Base-by-base conservation (phyloP, 2,329 filamentous ascomycete genomes). In the Aspergillus novofumigatus region DNA sequence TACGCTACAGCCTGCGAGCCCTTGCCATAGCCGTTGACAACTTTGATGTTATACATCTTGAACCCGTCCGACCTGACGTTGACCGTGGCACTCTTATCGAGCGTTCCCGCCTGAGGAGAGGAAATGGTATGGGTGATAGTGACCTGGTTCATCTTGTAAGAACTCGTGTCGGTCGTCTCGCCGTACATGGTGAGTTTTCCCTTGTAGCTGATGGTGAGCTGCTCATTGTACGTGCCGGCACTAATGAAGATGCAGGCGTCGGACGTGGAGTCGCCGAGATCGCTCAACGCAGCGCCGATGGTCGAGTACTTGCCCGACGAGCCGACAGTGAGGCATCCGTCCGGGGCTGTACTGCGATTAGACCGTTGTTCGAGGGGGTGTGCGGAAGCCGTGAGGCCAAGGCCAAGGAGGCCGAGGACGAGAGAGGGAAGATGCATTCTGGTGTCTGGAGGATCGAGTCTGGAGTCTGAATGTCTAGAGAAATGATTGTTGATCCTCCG, bases 31-130 rank as follows among this genome's bases (percentile, higher is more conserved):
- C 67, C 67, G 57, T 75, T 74, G n/a, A 53, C 64, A 14, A 73
- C 66, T 35, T 74, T 72, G 55, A 74, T 65, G 28, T 74, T 74
- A 38, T 75, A 72, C 62, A 74, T 64, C 23, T 60, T 66, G 41
- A 74, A 69, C 23, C 65, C 62, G 47, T 61, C 59, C 6, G 66
- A 62, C 6, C 63, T 62, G 21, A 70, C 66, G 45, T 72, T 67
- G 6, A 73, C 54, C 1, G 72, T 72, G 1, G 69, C 67, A 23
- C 70, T 74, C 21, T 58, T 55, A 48, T 71, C 71, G 17, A 73
- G 55, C 7, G 61, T 63, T 0, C 72, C 72, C 1, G 71, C 67
- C 1, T 66, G 60, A 0, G 66, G 53, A 0, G 71, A 74, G 0
- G 69, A 68, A 6, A 71, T 65, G 0, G 67, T 70, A 51, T 72